These are phyloP conservation scores for Gymnopilus junonius DNA, from an alignment of 768 basidiomycete species.

Conservation along the genomic window DNA sequence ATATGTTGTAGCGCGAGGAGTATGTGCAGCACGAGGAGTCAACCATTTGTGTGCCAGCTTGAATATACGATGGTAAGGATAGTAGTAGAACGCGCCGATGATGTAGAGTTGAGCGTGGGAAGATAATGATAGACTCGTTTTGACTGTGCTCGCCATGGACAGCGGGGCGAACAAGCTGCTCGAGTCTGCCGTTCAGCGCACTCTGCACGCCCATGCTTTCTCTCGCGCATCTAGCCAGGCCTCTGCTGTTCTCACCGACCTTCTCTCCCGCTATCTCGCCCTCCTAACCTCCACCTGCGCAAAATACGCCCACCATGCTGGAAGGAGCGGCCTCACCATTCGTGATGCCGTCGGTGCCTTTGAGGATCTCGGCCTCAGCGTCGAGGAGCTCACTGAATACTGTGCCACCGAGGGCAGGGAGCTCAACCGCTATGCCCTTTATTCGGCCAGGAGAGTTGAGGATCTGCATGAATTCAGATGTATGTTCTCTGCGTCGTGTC, in stretches of 20 bases:
- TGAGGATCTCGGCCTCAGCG: conserved; percentile 72
- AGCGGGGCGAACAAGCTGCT: conserved; percentile 59
- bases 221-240: conserved; percentile 78
- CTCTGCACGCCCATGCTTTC: conserved; percentile 80
- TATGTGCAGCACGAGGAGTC: no score
- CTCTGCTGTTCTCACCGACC: conserved; percentile 69
- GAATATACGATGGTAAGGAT: no score
- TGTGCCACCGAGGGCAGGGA: conserved; percentile 69
- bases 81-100: background rate
- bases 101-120: conserved; percentile 24
- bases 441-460: conserved; percentile 67
- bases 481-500: conserved; percentile 45
- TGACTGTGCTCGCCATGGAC: conserved; percentile 18
- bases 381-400: conserved; percentile 75
- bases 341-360: conserved; percentile 69
- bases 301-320: conserved; percentile 76
- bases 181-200: conserved; percentile 68
- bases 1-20: no score
- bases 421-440: conserved; percentile 66
- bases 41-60: no score
- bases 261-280: conserved; percentile 74
- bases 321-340: conserved; percentile 58
- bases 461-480: conserved; percentile 77
- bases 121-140: conserved; percentile 12
- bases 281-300: conserved; percentile 70